Conservation (phyloP, 495 filamentous ascomycete genomes). For the Apiosordaria backusii region DNA sequence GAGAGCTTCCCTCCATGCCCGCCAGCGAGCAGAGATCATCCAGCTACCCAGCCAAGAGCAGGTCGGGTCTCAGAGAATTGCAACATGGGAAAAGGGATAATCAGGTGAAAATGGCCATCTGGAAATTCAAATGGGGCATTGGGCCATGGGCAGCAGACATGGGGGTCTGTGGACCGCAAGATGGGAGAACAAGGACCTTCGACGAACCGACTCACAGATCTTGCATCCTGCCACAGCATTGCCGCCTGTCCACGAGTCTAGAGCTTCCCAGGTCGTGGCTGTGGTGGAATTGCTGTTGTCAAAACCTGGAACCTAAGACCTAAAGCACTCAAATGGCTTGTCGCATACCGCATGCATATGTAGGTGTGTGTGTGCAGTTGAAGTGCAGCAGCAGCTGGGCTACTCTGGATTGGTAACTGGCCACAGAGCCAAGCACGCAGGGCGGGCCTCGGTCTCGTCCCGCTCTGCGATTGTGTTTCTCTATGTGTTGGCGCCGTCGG, state of each 20-base stretch:
- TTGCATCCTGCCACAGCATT: background rate
- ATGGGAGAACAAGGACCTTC: too few species aligned
- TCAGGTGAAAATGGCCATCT: background rate
- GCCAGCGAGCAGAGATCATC: background rate
- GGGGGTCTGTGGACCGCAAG: background rate
- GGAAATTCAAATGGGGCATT: background rate
- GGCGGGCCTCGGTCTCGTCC: too few species aligned
- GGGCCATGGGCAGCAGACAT: background rate
- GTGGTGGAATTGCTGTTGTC: too few species aligned
- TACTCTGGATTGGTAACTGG: background rate
- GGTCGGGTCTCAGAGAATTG: background rate
- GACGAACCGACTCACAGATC: background rate
- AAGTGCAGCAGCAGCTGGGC: too few species aligned
- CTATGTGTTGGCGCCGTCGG: too few species aligned
- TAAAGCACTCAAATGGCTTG: background rate
- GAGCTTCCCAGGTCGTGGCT: too few species aligned
- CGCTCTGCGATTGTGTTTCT: too few species aligned
- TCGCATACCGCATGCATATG: background rate
- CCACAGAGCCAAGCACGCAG: background rate
- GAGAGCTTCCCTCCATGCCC: background rate
- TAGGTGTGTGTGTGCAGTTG: background rate
- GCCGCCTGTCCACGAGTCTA: background rate
- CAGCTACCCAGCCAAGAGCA: background rate
- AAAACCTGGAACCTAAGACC: background rate
- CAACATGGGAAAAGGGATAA: background rate